Evolutionary conservation across 257 asterid genomes (phyloP).

Genomic region (Primulina huaijiensis): DNA sequence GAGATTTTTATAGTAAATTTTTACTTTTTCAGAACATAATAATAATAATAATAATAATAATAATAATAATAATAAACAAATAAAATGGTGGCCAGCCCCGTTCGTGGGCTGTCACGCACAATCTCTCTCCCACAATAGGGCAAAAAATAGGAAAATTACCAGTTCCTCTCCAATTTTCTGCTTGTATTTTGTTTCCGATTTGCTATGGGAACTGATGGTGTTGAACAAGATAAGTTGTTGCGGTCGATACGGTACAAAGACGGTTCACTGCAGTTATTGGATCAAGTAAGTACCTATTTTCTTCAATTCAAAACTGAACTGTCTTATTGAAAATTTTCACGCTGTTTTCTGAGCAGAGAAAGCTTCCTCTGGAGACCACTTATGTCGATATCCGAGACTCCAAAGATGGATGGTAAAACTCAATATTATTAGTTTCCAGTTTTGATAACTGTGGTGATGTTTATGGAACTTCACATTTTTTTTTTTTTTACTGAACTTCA

Average conservation of each 20-base stretch:
- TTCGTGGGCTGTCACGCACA: too few relatives aligned
- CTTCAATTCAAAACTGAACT: background rate
- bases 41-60: too few relatives aligned
- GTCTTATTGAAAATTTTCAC: too few relatives aligned
- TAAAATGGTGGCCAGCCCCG: too few relatives aligned
- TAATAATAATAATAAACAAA: too few relatives aligned
- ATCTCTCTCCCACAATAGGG: too few relatives aligned
- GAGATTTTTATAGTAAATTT: too few relatives aligned
- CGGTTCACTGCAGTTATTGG: slow-evolving; percentile 81
- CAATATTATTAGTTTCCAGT: background rate
- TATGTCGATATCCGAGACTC: slow-evolving; percentile 66
- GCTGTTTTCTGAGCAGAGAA: slow-evolving; percentile 55
- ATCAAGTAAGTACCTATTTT: slow-evolving; percentile 50
- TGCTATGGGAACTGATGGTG: slow-evolving; percentile 37
- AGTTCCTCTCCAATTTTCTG: too few relatives aligned
- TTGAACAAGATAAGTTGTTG: slow-evolving; percentile 36
- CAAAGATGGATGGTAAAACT: slow-evolving; percentile 71
- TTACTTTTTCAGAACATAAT: too few relatives aligned
- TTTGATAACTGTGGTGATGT: background rate
- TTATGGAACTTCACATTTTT: background rate
- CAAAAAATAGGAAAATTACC: too few relatives aligned
- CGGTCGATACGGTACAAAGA: slow-evolving; percentile 67
- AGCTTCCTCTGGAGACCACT: slow-evolving; percentile 77
- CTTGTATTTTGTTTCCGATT: background rate
- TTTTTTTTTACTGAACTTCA: too few relatives aligned